Percentiles rank a stretch among this genome's conserved stretches.
Conservation (phyloP, 2,329 filamentous ascomycete genomes). For the Ophiostoma triangulosporum region DNA sequence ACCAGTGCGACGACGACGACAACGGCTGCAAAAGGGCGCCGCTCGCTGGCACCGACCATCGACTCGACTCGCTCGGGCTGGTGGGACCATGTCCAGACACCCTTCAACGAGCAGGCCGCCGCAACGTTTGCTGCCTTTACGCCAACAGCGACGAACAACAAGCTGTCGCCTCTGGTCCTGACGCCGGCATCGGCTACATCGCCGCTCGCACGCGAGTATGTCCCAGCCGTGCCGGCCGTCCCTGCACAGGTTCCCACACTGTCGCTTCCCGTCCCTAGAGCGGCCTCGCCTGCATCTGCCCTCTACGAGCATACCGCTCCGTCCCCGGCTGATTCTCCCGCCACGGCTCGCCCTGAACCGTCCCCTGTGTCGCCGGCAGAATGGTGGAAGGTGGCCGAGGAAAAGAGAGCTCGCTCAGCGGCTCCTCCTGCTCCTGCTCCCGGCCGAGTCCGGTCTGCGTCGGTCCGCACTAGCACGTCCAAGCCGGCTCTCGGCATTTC, state of each 20-base stretch:
- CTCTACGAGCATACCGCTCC: not conserved
- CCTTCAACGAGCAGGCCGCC: constrained; percentile 36
- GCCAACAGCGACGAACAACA: constrained; percentile 6
- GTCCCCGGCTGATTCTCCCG: not conserved
- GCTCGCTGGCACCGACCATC: constrained; percentile 26
- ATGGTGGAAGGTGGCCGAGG: constrained; percentile 26
- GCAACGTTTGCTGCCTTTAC: not conserved
- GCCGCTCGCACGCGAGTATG: not conserved
- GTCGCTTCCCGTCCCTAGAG: not conserved
- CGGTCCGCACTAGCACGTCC: not conserved
- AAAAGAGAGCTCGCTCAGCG: not conserved
- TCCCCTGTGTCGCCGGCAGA: constrained; percentile 8
- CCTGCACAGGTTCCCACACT: not conserved
- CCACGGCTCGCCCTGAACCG: not conserved
- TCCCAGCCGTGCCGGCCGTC: constrained; percentile 2
- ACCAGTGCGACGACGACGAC: not conserved
- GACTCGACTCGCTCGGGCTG: constrained; percentile 49
- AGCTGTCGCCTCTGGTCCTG: constrained; percentile 11
- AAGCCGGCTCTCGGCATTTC: constrained; percentile 13
- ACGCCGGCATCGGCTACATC: constrained; percentile 7
- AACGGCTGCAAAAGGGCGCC: constrained; percentile 16
- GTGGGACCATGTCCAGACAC: constrained; percentile 67
- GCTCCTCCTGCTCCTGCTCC: not conserved
- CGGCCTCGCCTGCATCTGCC: not conserved
- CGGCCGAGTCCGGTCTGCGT: not conserved